Base-by-base conservation (phyloP, 495 filamentous ascomycete species). In the Penicillium simplicissimum region DNA sequence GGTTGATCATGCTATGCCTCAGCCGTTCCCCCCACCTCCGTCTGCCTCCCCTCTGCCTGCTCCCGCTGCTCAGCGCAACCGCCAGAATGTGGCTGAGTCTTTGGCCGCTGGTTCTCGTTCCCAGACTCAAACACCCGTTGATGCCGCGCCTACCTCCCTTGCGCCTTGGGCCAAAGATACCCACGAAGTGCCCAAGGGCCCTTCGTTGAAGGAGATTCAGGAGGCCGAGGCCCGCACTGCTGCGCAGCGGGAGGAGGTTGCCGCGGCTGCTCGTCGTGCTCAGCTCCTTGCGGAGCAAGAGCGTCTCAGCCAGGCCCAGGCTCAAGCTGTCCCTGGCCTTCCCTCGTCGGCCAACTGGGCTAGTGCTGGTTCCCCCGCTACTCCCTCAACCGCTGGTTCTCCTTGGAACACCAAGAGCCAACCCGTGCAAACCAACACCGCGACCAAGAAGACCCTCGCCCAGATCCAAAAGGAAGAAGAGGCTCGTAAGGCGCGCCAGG, bases 381-480 rank as follows among this genome's bases (percentile, higher is more conserved):
- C 79, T 57, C 83, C 84, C 49, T 74, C 75, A 9, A 76, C 80
- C 28, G 65, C 82, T 28, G 78, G 72, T 42, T 87, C 85, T 0
- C 79, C 82, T 0, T 94, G 90, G 90, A 84, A 78, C 71, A 87
- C 76, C 73, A 93, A 81, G 78, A 71, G 69, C 62, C 75, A 74
- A 11, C 68, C 82, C 42, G 73, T 82, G 14, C 74, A 76, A 6
- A 67, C 81, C 17, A 68, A 66, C 10, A 70, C 81, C 17, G 70
- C 79, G 23, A 76, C 85, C 34, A 93, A 93, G 82, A 98, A 96
- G 83, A 97, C 93, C 0, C 81, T 98, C 34, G 90, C 91, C 52
- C 94, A 98, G 59, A 98, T 98, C 60, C 95, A 98, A 71, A 92
- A 93, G 67, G 95, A 98, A 78, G 95, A 98, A 66, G 95, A 98